Percentiles rank a stretch among this genome's conserved stretches.
Evolutionary conservation across 345 rosid genomes (phyloP).

Genomic region (Erucastrum elatum): DNA sequence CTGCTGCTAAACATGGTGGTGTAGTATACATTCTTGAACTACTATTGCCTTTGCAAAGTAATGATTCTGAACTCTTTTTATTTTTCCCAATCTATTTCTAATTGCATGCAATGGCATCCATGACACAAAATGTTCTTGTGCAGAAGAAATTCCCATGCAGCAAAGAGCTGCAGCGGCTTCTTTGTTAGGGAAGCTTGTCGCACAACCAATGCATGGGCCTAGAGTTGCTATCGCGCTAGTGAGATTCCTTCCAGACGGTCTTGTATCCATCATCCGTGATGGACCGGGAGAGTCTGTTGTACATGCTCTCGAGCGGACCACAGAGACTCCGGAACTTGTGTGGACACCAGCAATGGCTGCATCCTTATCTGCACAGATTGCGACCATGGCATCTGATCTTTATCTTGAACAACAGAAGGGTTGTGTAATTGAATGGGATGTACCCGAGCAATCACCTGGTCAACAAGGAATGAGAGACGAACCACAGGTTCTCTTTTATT

Average conservation of each 20-base stretch:
- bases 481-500: constrained; percentile 66
- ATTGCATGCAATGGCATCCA: constrained; percentile 20
- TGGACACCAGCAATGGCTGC: constrained; percentile 99
- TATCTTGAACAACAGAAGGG: constrained; percentile 95
- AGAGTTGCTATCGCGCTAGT: constrained; percentile 96
- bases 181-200: constrained; percentile 92
- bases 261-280: constrained; percentile 89
- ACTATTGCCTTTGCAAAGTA: constrained; percentile 89
- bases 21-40: constrained; percentile 96
- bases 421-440: constrained; percentile 93
- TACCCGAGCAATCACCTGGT: constrained; percentile 93
- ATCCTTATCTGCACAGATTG: constrained; percentile 93
- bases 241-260: constrained; percentile 97
- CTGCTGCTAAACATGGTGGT: constrained; percentile 99
- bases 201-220: constrained; percentile 99
- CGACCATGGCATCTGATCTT: constrained; percentile 92
- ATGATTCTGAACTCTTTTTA: constrained; percentile 29
- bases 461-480: constrained; percentile 92
- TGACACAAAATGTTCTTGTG: constrained; percentile 41
- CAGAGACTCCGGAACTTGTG: constrained; percentile 99
- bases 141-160: constrained; percentile 94
- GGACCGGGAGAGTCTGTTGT: constrained; percentile 99
- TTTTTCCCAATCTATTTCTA: not conserved
- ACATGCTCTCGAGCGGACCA: constrained; percentile 83
- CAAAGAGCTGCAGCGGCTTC: constrained; percentile 98